Base-by-base conservation (phyloP, 495 filamentous ascomycete genomes). In the Elaphomyces granulatus region DNA sequence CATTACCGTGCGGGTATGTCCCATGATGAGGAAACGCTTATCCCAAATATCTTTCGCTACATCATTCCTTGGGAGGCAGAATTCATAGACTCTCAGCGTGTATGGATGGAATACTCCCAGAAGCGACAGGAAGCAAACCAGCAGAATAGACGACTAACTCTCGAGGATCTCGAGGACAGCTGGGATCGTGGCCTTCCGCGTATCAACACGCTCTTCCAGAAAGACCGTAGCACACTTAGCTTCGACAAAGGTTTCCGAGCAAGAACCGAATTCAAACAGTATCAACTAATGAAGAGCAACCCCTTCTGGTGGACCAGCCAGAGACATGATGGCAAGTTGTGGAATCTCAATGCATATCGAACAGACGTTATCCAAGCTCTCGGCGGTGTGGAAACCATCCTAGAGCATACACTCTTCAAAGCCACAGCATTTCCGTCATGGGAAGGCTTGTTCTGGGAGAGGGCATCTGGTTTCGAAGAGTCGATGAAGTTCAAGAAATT, bases 221-320 rank as follows among this genome's bases (percentile, higher is more conserved):
- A 99, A 59, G 92, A 99, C 51, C 74, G 92, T 47, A 94, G 87
- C 60, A 99, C 92, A 0, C 69, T 99, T 43, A 92, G 84, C 52
- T 99, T 99, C 54, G 92, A 99, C 66, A 99, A 99, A 63, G 92
- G 92, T 32, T 96, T 95, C 76, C 81, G 92, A 48, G 78, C 90
- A 19, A 72, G 92, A 23, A 85, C 87, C 18, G 92, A 99, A 64
- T 99, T 96, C 69, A 99, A 96, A 66, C 80, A 83, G 38, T 99
- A 96, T 57, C 88, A 94, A 60, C 66, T 95, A 45, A 96, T 98
- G 90, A 96, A 95, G 78, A 93, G 83, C 68, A 95, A 95, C 58
- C 88, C 90, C 0, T 98, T 95, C 71, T 95, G 87, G 88, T 98
- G 90, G 92, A 99, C 92, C 2, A 93, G 83, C 51, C 92, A 96